A percentile compares a stretch with the other conserved stretches of the same genome.
These are phyloP conservation scores for Lactifluus rugatus DNA, from an alignment of 768 basidiomycete genomes.

Conservation along the genomic window DNA sequence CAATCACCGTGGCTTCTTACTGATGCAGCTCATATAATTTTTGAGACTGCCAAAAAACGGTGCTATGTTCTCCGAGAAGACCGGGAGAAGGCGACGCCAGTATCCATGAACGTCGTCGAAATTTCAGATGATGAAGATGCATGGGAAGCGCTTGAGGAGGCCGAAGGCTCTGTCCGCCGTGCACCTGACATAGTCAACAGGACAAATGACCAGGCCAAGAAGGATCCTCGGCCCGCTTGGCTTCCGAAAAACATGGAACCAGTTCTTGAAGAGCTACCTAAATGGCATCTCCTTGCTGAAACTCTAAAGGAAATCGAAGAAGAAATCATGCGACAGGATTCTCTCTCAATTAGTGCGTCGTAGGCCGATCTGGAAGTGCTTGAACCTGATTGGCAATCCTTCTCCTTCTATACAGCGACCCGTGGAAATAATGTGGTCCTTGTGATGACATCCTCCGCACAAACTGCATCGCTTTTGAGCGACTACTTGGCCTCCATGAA, in stretches of 20 bases:
- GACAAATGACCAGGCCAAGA: constrained; percentile 13
- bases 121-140: constrained; percentile 56
- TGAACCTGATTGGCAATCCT: neutral
- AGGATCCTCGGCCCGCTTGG: constrained; percentile 41
- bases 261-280: constrained; percentile 87
- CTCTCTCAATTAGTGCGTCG: constrained; percentile 23
- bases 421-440: constrained; percentile 69
- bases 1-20: constrained; percentile 87
- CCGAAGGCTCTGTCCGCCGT: constrained; percentile 31
- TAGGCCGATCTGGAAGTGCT: neutral
- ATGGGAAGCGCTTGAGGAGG: constrained; percentile 63
- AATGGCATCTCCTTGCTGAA: constrained; percentile 83
- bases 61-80: constrained; percentile 48
- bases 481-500: constrained; percentile 72
- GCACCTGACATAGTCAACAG: constrained; percentile 8
- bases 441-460: constrained; percentile 78
- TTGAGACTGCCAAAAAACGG: constrained; percentile 68
- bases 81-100: constrained; percentile 20
- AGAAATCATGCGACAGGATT: constrained; percentile 61
- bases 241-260: constrained; percentile 73
- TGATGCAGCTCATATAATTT: constrained; percentile 82
- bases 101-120: constrained; percentile 28
- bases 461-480: constrained; percentile 61
- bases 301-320: constrained; percentile 85
- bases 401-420: constrained; percentile 17